Evolutionary conservation across 2,329 filamentous ascomycete genomes (phyloP).

Genomic region (Cladosporium sp.): DNA sequence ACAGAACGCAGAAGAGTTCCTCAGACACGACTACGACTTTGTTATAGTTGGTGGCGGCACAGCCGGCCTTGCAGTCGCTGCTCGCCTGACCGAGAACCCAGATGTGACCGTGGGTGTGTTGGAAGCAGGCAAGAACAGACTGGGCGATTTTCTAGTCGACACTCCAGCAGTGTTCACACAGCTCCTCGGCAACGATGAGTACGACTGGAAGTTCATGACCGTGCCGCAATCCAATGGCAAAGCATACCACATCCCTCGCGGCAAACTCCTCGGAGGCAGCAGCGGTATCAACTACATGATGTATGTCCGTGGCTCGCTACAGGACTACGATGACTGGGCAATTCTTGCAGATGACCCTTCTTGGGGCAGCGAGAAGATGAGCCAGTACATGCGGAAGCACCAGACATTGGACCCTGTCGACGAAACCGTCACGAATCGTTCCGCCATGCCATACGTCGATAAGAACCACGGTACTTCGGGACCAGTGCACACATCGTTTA

Average conservation of each 20-base stretch:
- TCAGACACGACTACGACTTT: slow-evolving; percentile 27
- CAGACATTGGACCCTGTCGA: slow-evolving; percentile 34
- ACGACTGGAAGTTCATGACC: slow-evolving; percentile 28
- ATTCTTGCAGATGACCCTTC: slow-evolving; percentile 37
- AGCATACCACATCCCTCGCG: slow-evolving; percentile 26
- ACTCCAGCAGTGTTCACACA: slow-evolving; percentile 21
- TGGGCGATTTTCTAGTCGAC: slow-evolving; percentile 22
- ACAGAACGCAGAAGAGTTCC: slow-evolving; percentile 22
- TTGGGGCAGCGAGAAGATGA: slow-evolving; percentile 46
- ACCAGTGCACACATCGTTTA: slow-evolving; percentile 34
- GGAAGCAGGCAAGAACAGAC: slow-evolving; percentile 27
- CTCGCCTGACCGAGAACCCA: slow-evolving; percentile 28
- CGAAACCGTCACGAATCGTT: slow-evolving; percentile 24
- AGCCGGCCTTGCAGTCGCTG: slow-evolving; percentile 29
- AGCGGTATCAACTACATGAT: slow-evolving; percentile 37
- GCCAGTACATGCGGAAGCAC: slow-evolving; percentile 42
- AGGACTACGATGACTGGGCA: slow-evolving; percentile 48
- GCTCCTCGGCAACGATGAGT: slow-evolving; percentile 14
- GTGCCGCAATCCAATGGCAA: slow-evolving; percentile 20
- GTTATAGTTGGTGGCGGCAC: slow-evolving; percentile 31
- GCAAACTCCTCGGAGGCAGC: slow-evolving; percentile 37
- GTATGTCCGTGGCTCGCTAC: slow-evolving; percentile 41
- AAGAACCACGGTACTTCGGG: slow-evolving; percentile 34
- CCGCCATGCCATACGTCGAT: slow-evolving; percentile 29
- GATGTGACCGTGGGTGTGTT: slow-evolving; percentile 30